Evolutionary conservation across 2,329 filamentous ascomycete genomes (phyloP).

Genomic region (Teratosphaeria nubilosa): DNA sequence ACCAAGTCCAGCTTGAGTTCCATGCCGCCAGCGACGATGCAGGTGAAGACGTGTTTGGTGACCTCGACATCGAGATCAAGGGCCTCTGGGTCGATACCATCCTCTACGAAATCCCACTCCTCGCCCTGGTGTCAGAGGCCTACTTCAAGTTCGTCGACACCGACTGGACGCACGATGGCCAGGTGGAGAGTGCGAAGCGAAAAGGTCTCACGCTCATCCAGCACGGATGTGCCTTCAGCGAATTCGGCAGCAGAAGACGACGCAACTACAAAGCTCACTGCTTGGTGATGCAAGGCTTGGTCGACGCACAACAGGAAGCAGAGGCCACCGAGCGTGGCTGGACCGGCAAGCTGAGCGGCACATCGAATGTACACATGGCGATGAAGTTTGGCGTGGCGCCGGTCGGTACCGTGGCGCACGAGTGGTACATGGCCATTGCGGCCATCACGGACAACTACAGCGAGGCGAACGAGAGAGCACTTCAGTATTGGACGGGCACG

Average conservation of each 20-base stretch:
- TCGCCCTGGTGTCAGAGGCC: conserved; percentile 85
- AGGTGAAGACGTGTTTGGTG: conserved; percentile 51
- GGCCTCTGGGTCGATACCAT: conserved; percentile 93
- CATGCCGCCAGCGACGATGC: conserved; percentile 48
- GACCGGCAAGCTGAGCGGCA: conserved; percentile 68
- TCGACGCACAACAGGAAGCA: conserved; percentile 63
- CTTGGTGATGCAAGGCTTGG: conserved; percentile 78
- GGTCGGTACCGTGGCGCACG: conserved; percentile 85
- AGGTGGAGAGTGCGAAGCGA: conserved; percentile 71
- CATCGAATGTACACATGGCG: conserved; percentile 93
- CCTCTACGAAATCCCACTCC: conserved; percentile 89
- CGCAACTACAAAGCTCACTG: conserved; percentile 94
- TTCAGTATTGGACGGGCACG: conserved; percentile 81
- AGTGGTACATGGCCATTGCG: conserved; percentile 99
- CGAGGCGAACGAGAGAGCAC: conserved; percentile 69
- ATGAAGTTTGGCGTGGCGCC: conserved; percentile 82
- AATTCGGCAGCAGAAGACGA: conserved; percentile 82
- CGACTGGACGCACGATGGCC: conserved; percentile 81
- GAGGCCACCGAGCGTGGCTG: conserved; percentile 46
- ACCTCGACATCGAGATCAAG: conserved; percentile 64
- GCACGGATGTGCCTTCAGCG: conserved; percentile 78
- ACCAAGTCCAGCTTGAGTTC: conserved; percentile 69
- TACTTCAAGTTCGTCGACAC: conserved; percentile 96
- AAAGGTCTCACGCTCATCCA: conserved; percentile 73
- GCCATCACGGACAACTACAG: conserved; percentile 81